Percentiles rank a stretch among this genome's conserved stretches.
Evolutionary conservation across 345 rosid genomes (phyloP).

Genomic region (Linum trigynum): DNA sequence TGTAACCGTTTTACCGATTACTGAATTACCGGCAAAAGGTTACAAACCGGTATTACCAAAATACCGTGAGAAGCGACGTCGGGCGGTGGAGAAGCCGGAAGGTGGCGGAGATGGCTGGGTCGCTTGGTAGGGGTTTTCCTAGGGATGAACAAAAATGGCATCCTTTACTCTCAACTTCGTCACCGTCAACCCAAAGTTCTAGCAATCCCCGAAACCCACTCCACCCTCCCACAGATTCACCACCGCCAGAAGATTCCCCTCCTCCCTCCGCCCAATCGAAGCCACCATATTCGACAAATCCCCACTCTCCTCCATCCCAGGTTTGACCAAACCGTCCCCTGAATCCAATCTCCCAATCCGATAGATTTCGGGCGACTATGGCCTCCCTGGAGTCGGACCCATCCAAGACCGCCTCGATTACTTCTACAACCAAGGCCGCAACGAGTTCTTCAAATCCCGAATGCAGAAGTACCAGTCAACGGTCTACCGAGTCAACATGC

Average conservation of each 20-base stretch:
- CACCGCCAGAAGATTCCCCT: neutral
- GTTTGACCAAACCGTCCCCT: neutral
- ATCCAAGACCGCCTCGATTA: constrained; percentile 57
- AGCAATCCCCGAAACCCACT: constrained; percentile 15
- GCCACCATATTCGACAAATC: neutral
- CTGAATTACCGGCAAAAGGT: too few species aligned
- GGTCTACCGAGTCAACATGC: constrained; percentile 61
- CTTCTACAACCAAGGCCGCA: constrained; percentile 63
- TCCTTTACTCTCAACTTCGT: constrained; percentile 9
- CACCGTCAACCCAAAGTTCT: neutral
- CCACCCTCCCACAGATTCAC: constrained; percentile 27
- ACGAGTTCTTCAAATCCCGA: constrained; percentile 62
- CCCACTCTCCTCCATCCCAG: too few species aligned
- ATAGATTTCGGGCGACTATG: constrained; percentile 58
- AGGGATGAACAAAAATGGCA: constrained; percentile 22
- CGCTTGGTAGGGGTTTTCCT: too few species aligned
- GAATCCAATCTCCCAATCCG: constrained; percentile 18
- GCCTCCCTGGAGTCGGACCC: constrained; percentile 66
- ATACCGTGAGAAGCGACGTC: too few species aligned
- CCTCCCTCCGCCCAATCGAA: neutral
- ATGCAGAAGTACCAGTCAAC: constrained; percentile 60
- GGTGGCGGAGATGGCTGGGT: too few species aligned
- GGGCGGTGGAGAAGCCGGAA: too few species aligned
- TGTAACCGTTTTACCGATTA: too few species aligned
- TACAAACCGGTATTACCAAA: too few species aligned